These are phyloP conservation scores for Stemphylium beticola DNA, from an alignment of 2,329 filamentous ascomycete species.

Conservation along the genomic window DNA sequence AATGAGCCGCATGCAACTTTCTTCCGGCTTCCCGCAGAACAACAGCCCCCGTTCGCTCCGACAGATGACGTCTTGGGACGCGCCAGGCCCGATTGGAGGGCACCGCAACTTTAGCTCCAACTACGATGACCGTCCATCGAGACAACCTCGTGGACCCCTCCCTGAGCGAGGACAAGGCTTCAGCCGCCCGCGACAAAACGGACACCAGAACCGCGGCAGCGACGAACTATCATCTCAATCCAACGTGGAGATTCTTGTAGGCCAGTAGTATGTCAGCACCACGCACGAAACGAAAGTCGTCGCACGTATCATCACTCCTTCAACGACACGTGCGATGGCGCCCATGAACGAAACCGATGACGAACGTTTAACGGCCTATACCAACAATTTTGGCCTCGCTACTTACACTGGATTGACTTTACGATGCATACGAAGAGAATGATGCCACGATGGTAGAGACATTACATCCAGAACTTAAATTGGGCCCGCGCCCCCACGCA, in stretches of 20 bases:
- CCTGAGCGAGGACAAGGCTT: slow-evolving; percentile 66
- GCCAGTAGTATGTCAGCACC: slow-evolving; percentile 53
- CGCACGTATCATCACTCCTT: slow-evolving; percentile 32
- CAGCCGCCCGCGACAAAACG: slow-evolving; percentile 63
- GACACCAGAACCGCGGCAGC: slow-evolving; percentile 66
- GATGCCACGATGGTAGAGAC: slow-evolving; percentile 51
- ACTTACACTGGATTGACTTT: slow-evolving; percentile 40
- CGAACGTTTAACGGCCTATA: slow-evolving; percentile 43
- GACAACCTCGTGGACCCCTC: slow-evolving; percentile 67
- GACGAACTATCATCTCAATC: slow-evolving; percentile 68
- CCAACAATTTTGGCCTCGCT: slow-evolving; percentile 31
- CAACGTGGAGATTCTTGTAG: slow-evolving; percentile 68
- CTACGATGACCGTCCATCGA: slow-evolving; percentile 65
- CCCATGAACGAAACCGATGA: slow-evolving; percentile 39
- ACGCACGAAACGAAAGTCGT: slow-evolving; percentile 22
- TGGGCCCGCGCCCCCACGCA: slow-evolving; percentile 38
- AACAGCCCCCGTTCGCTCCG: slow-evolving; percentile 65
- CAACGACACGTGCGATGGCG: slow-evolving; percentile 31
- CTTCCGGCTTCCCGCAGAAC: slow-evolving; percentile 55
- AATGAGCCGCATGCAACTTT: slow-evolving; percentile 64
- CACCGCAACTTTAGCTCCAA: slow-evolving; percentile 67
- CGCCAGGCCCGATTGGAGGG: slow-evolving; percentile 67
- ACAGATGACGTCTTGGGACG: slow-evolving; percentile 67
- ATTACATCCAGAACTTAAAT: slow-evolving; percentile 35
- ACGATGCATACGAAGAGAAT: slow-evolving; percentile 51